Base-by-base conservation (phyloP, 2,329 filamentous ascomycete species). In the Didymella segeticola region DNA sequence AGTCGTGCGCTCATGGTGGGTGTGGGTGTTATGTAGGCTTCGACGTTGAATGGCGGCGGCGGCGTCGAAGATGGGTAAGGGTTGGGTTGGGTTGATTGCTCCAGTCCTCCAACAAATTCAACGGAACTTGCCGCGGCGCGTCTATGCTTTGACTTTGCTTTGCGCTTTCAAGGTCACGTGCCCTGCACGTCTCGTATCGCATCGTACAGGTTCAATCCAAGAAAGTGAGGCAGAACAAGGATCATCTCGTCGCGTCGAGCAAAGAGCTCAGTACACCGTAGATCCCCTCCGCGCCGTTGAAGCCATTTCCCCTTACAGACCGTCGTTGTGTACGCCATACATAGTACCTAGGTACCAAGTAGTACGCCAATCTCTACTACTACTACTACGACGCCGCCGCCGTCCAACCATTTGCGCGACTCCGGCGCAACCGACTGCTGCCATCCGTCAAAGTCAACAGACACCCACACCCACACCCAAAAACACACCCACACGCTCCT, bases 1-100 rank as follows among this genome's bases (percentile, higher is more conserved):
- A 86, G 77, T 74, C 83, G 82, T 66, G 88, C 75, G 77, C 81
- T 89, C 88, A 91, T 91, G 70, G 61, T 47, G 68, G n/a, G n/a
- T n/a, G n/a, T n/a, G n/a, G n/a, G n/a, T n/a, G n/a, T n/a, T n/a
- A n/a, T n/a, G n/a, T n/a, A n/a, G n/a, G n/a, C n/a, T n/a, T n/a
- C 48, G 56, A 56, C 56, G 61, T 43, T 53, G 66, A 62, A 62
- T 61, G 61, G 38, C 45, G 43, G 25, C 45, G 51, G 23, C n/a
- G n/a, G n/a, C n/a, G n/a, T n/a, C n/a, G n/a, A n/a, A n/a, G n/a
- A n/a, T n/a, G n/a, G n/a, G n/a, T n/a, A n/a, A n/a, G n/a, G n/a
- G n/a, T n/a, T n/a, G n/a, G n/a, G n/a, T n/a, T n/a, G n/a, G n/a
- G n/a, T n/a, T n/a, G n/a, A n/a, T n/a, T n/a, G n/a, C 42, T 51